Percentiles rank a stretch among this genome's conserved stretches.
These are phyloP conservation scores for Ballota nigra DNA, from an alignment of 257 asterid genomes.

Conservation along the genomic window DNA sequence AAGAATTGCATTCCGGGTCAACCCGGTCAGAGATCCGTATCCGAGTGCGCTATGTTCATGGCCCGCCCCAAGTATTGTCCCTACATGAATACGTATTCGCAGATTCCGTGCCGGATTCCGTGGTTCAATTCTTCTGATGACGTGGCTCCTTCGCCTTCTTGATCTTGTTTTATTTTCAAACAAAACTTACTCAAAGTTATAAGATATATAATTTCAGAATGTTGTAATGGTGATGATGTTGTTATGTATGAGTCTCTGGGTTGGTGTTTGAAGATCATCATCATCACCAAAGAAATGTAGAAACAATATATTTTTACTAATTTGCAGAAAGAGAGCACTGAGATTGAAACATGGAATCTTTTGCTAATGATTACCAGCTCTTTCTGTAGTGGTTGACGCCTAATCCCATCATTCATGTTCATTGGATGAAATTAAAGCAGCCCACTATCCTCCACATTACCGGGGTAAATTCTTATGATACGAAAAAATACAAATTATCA, in stretches of 20 bases:
- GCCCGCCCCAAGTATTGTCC: conserved; percentile 38
- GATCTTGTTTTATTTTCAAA: not conserved
- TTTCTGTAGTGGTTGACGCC: not conserved
- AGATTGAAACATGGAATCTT: not conserved
- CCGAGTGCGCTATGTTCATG: conserved; percentile 54
- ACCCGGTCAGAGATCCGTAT: conserved; percentile 53
- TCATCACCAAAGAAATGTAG: no score
- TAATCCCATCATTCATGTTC: conserved; percentile 8
- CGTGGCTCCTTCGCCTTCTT: conserved; percentile 24
- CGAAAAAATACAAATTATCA: no score
- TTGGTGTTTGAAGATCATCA: not conserved
- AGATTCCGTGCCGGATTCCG: conserved; percentile 28
- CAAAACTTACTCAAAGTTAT: no score
- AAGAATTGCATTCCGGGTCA: conserved; percentile 59
- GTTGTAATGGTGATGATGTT: no score
- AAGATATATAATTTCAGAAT: not conserved
- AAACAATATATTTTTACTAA: no score
- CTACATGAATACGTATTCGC: conserved; percentile 15
- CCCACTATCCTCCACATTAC: not conserved
- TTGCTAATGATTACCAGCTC: not conserved
- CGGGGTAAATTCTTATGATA: no score
- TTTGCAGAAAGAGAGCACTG: not conserved
- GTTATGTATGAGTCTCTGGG: not conserved
- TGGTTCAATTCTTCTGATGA: not conserved
- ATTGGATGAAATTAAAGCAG: not conserved